Evolutionary conservation across 306 rosid species (phyloP).

Genomic region (Corylus heterophylla): DNA sequence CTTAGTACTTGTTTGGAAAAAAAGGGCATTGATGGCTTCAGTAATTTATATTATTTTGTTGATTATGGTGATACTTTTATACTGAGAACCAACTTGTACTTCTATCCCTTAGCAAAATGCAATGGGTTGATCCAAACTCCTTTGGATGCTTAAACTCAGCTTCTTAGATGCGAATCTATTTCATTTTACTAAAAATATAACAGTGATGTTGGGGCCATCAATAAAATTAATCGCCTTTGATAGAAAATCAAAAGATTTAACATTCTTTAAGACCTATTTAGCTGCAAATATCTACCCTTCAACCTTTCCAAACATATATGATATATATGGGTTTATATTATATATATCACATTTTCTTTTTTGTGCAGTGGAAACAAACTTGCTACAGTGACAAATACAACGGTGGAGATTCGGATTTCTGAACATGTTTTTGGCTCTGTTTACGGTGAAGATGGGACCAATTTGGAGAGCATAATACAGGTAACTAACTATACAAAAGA

Average conservation of each 20-base stretch:
- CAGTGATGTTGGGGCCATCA: not conserved
- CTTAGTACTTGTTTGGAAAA: not conserved
- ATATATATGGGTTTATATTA: not conserved
- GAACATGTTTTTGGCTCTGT: constrained; percentile 55
- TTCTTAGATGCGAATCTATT: not conserved
- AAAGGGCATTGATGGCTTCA: not conserved
- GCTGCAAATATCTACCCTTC: constrained; percentile 17
- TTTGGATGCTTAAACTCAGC: not conserved
- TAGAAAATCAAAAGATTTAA: constrained; percentile 11
- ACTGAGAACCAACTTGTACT: not conserved
- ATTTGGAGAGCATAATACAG: constrained; percentile 57
- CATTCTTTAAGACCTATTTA: constrained; percentile 4
- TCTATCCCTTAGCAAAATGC: not conserved
- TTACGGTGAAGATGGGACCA: constrained; percentile 65
- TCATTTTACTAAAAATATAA: not conserved
- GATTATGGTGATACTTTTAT: not conserved
- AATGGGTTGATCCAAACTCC: not conserved
- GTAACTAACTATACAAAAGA: constrained; percentile 31
- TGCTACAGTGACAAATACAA: constrained; percentile 64
- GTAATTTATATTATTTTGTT: not conserved
- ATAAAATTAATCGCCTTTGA: constrained; percentile 1
- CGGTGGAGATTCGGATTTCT: constrained; percentile 55
- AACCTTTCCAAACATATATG: not conserved
- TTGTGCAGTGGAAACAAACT: constrained; percentile 43
- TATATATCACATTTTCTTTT: not conserved